These are phyloP conservation scores for Trametes maxima DNA, from an alignment of 768 basidiomycete genomes.

Conservation along the genomic window DNA sequence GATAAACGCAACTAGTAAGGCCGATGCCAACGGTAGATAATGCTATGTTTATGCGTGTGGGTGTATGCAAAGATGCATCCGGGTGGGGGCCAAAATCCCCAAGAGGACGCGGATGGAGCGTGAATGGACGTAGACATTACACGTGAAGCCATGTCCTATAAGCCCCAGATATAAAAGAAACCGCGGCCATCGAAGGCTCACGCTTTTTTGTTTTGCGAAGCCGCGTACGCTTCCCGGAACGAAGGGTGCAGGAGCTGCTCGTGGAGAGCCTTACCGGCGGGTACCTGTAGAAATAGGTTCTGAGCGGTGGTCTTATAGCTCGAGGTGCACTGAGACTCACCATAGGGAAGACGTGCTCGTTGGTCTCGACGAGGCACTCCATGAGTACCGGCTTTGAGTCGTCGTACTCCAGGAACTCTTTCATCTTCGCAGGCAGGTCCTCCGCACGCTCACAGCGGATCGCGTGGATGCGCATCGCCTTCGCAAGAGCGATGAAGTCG, in stretches of 20 bases:
- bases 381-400: slow-evolving; percentile 82
- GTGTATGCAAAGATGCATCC: not conserved
- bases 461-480: slow-evolving; percentile 91
- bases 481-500: slow-evolving; percentile 87
- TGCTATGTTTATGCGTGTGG: not conserved
- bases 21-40: not conserved
- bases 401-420: slow-evolving; percentile 97
- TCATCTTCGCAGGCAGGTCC: slow-evolving; percentile 94
- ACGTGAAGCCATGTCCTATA: not conserved
- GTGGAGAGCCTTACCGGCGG: slow-evolving; percentile 93
- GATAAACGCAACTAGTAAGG: not conserved
- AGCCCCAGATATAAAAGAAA: not conserved
- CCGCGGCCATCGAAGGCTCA: not conserved
- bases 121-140: not conserved
- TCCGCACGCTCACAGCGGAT: slow-evolving; percentile 69
- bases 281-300: slow-evolving; percentile 51
- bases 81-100: not conserved
- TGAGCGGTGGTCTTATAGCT: not conserved
- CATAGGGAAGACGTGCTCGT: slow-evolving; percentile 93
- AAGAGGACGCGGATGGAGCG: not conserved
- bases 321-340: slow-evolving; percentile 44
- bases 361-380: slow-evolving; percentile 85
- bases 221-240: slow-evolving; percentile 30
- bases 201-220: slow-evolving; percentile 23
- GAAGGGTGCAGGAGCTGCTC: slow-evolving; percentile 77